Base-by-base conservation (phyloP, 2,329 filamentous ascomycete species). In the Hypoxylon sp. region DNA sequence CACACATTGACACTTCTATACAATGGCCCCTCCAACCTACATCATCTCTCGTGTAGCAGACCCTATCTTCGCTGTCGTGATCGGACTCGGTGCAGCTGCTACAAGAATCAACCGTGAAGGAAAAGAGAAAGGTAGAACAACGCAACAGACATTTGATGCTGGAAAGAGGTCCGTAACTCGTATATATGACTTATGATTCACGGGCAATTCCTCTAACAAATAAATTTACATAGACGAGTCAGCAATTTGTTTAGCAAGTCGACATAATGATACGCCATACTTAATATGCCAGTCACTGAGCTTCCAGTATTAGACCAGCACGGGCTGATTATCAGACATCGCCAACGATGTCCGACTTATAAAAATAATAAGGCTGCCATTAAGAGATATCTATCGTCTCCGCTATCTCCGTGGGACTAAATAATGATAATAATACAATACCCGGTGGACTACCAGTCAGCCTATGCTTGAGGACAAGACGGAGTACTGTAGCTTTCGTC, bases 41-140 rank as follows among this genome's bases (percentile, higher is more conserved):
- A 83, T 85, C 55, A 82, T 85, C 48, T 83, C 81, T n/a, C 73
- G 75, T 62, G 73, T 76, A 5, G 80, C 76, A 12, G 82, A 85
- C 57, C 82, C 82, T 12, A 75, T 85, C 25, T 85, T 85, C 43
- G 82, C 80, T 27, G 62, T 84, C 9, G 65, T 77, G 47, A 83
- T 84, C 43, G 82, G 82, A 12, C 60, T 83, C 19, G 75, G 76
- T 16, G 82, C 82, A 1, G 80, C 82, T 17, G 78, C 71, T 7
- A 77, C 76, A 31, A 76, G 82, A 55, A 83, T 85, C 71, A 83
- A 78, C 58, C 80, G 82, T 26, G 82, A 85, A 62, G 79, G 82
- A 59, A 80, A 80, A 67, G 78, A 78, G 40, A 81, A 82, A 68
- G 82, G 82, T 43, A 78, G 67, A 61, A 78, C 76, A 2, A 76